Conservation (phyloP, 345 rosid species). For the Hibiscus tridactylites region DNA sequence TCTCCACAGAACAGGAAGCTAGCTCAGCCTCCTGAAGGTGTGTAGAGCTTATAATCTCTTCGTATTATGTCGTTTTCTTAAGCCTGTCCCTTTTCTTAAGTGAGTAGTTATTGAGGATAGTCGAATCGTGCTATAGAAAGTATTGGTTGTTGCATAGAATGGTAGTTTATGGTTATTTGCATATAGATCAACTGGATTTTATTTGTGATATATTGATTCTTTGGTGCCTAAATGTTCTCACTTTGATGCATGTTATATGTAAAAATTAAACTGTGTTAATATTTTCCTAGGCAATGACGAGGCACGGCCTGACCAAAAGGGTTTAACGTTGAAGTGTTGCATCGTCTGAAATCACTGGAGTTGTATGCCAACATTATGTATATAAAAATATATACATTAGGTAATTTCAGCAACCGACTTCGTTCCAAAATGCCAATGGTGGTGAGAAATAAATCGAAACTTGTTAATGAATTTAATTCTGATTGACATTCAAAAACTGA, state of each 20-base stretch:
- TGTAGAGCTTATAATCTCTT: neutral
- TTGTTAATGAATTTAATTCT: neutral
- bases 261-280: neutral
- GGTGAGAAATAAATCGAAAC: constrained; percentile 28
- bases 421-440: constrained; percentile 14
- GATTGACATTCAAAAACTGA: neutral
- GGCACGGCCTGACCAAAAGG: constrained; percentile 74
- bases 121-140: neutral
- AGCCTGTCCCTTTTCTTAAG: neutral
- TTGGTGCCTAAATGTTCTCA: neutral
- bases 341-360: constrained; percentile 39
- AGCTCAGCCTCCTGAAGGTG: constrained; percentile 78
- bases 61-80: neutral
- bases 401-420: constrained; percentile 21
- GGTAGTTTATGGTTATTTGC: neutral
- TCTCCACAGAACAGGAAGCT: constrained; percentile 73
- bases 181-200: neutral
- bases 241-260: neutral
- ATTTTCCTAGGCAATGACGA: constrained; percentile 73
- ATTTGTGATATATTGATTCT: neutral
- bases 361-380: constrained; percentile 23
- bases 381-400: constrained; percentile 19
- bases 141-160: neutral
- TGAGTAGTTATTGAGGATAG: neutral
- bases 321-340: constrained; percentile 63